A percentile compares a stretch with the other conserved stretches of the same genome.
Evolutionary conservation across 805 yeast species (phyloP).

Genomic region (Wickerhamomyces sydowiorum): DNA sequence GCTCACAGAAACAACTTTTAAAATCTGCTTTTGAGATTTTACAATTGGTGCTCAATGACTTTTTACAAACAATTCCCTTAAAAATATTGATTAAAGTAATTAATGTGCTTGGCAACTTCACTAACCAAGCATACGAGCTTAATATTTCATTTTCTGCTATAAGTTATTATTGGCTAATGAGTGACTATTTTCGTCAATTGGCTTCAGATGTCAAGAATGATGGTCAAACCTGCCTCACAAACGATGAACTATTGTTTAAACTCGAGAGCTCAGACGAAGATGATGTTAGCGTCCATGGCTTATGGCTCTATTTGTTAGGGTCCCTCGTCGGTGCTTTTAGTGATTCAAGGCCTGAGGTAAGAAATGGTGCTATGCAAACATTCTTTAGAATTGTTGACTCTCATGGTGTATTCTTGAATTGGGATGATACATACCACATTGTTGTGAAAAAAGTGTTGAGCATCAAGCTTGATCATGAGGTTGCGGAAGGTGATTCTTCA

Average conservation of each 20-base stretch:
- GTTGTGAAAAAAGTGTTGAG: slow-evolving; percentile 52
- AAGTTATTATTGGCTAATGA: slow-evolving; percentile 87
- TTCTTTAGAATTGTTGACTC: slow-evolving; percentile 77
- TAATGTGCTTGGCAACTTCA: slow-evolving; percentile 67
- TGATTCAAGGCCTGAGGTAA: slow-evolving; percentile 70
- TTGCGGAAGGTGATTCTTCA: slow-evolving; percentile 28
- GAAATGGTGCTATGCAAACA: slow-evolving; percentile 88
- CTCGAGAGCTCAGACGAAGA: slow-evolving; percentile 16
- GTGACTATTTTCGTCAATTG: slow-evolving; percentile 56
- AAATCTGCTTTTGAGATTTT: slow-evolving; percentile 76
- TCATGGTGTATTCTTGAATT: slow-evolving; percentile 53
- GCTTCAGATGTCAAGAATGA: background rate
- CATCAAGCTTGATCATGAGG: slow-evolving; percentile 9
- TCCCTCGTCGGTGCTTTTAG: slow-evolving; percentile 56
- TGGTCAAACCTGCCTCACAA: slow-evolving; percentile 11
- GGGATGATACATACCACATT: slow-evolving; percentile 63
- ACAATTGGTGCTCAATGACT: slow-evolving; percentile 81
- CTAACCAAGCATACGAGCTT: slow-evolving; percentile 64
- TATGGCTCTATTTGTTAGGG: slow-evolving; percentile 63
- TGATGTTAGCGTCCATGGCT: slow-evolving; percentile 28
- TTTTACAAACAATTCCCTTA: slow-evolving; percentile 65
- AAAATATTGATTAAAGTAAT: slow-evolving; percentile 59
- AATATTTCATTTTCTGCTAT: slow-evolving; percentile 89
- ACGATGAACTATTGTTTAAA: slow-evolving; percentile 22
- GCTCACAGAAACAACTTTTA: slow-evolving; percentile 32